Percentiles rank a stretch among this genome's conserved stretches.
Evolutionary conservation across 108 stramenopile species (phyloP).

Genomic region (Cyclotella baltica): DNA sequence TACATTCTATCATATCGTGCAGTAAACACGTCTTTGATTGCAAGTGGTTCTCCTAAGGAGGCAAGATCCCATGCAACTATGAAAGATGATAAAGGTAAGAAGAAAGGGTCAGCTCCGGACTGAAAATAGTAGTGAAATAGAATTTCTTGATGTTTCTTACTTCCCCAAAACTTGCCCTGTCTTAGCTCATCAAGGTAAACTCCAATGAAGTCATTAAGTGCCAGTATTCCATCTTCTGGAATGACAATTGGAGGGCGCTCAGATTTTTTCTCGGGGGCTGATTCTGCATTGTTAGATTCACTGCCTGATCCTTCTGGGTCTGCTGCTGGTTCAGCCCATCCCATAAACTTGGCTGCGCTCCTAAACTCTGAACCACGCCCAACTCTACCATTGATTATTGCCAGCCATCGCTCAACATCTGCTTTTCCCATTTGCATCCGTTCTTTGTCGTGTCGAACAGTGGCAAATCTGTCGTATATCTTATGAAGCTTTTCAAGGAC

Average conservation of each 20-base stretch:
- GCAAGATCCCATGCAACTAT: constrained; percentile 85
- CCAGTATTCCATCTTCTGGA: constrained; percentile 68
- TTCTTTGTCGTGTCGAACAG: constrained; percentile 5
- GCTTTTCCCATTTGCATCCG: constrained; percentile 62
- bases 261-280: constrained; percentile 19
- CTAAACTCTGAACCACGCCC: constrained; percentile 86
- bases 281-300: constrained; percentile 23
- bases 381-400: constrained; percentile 74
- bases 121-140: neutral
- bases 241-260: constrained; percentile 56
- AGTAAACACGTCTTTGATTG: constrained; percentile 73
- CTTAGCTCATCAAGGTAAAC: constrained; percentile 85
- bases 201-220: constrained; percentile 69
- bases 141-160: neutral
- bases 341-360: constrained; percentile 72
- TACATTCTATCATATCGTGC: constrained; percentile 93
- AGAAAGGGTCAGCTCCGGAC: too few species aligned
- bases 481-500: constrained; percentile 65
- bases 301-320: constrained; percentile 35
- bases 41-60: constrained; percentile 76
- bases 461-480: constrained; percentile 67
- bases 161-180: constrained; percentile 95
- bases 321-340: constrained; percentile 59
- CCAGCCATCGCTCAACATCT: constrained; percentile 87
- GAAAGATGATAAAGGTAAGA: too few species aligned